Base-by-base conservation (phyloP, 2,329 filamentous ascomycete species). In the Monilinia fructicola region DNA sequence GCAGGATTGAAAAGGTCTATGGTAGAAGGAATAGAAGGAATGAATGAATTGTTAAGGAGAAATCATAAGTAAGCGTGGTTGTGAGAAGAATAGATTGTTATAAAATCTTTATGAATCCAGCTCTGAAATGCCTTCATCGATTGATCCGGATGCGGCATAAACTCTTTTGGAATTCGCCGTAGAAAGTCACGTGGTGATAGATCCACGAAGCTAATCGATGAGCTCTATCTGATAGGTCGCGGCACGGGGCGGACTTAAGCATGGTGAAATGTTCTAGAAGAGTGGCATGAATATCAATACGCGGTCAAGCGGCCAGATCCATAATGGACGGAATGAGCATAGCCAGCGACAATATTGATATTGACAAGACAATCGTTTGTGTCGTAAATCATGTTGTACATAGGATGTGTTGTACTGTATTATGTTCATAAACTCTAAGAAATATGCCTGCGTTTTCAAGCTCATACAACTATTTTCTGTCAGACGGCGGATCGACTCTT, bases 261-360 rank as follows among this genome's bases (percentile, higher is more conserved):
- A 56, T 64, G 26, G 61, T 55, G 42, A 64, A 31, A 64, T 64
- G 61, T 64, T 42, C 50, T 54, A 55, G 61, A 46, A 64, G 52
- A 2, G 63, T 65, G 63, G 63, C 63, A 65, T 46, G 63, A 59
- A 60, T 46, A 48, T 54, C 21, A 3, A n/a, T 35, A 46, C n/a
- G 31, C 23, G 28, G 21, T 35, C 28, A 35, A 48, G 42, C n/a
- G 44, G 28, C 44, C n/a, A 65, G 44, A 52, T 60, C 46, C 44
- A 68, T 28, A 42, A 56, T 11, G 35, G 54, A n/a, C 50, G n/a
- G 16, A 44, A 44, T 44, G 18, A 63, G n/a, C 38, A 44, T 44
- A 31, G 10, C 3, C 38, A 54, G 35, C 18, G 4, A 54, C 16
- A 38, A 28, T 52, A 42, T 56, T 14, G 52, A 28, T 52, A 42